A percentile compares a stretch with the other conserved stretches of the same genome.
phyloP scores from a whole-genome alignment of 139 green algal species.

The Ulvella scutata region DNA sequence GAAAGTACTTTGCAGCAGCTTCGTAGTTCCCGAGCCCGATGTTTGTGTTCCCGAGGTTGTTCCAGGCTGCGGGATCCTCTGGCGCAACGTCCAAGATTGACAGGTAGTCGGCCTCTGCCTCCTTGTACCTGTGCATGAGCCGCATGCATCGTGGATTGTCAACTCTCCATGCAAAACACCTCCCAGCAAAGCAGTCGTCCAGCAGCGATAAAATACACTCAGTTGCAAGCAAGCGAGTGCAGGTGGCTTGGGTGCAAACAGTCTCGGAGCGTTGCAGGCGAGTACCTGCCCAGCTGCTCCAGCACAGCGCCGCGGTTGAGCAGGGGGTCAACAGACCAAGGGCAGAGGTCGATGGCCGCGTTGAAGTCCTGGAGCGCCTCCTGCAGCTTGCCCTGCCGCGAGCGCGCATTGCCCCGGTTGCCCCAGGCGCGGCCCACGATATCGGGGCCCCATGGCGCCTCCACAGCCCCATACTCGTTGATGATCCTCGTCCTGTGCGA shows the following conservation, averaged over 20 bases:
- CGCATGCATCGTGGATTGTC: not conserved
- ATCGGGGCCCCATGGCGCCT: conserved; percentile 58
- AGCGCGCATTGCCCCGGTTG: conserved; percentile 76
- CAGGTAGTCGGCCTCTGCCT: conserved; percentile 63
- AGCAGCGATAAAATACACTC: not conserved
- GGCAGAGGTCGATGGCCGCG: conserved; percentile 47
- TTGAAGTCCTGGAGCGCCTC: conserved; percentile 66
- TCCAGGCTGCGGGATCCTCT: conserved; percentile 61
- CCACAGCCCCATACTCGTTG: conserved; percentile 27
- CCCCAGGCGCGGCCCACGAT: conserved; percentile 63
- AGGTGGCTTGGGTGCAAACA: not conserved
- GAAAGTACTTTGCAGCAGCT: conserved; percentile 45
- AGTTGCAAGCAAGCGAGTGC: not conserved
- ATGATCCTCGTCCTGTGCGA: conserved; percentile 33
- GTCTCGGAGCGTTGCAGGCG: too few relatives aligned
- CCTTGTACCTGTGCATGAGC: conserved; percentile 24
- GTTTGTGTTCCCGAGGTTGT: conserved; percentile 74
- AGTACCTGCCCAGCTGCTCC: conserved; percentile 7
- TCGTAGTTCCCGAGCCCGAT: conserved; percentile 22
- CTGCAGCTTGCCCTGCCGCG: conserved; percentile 51
- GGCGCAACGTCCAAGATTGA: conserved; percentile 46
- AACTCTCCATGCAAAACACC: not conserved
- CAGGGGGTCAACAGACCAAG: conserved; percentile 72
- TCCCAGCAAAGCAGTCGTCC: not conserved
- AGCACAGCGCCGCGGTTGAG: conserved; percentile 46